Evolutionary conservation across 2,329 filamentous ascomycete genomes (phyloP), one percentile per base, ranked within the genome.

Genomic region (Aspergillus persii): DNA sequence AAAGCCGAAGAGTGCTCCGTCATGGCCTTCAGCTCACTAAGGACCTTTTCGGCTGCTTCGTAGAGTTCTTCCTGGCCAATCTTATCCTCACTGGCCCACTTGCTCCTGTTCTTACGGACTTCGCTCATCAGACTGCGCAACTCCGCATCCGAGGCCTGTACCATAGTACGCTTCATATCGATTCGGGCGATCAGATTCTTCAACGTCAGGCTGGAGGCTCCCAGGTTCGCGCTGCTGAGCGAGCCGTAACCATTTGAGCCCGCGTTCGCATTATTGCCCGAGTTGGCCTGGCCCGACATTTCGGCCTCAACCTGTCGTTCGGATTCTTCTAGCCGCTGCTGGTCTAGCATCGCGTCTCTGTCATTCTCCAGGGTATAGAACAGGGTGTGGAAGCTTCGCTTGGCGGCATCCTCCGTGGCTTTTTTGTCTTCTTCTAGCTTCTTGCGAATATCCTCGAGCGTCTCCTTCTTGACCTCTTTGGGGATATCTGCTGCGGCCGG

Each of bases 1-100:
- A 99, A 99, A 2, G 95, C 92, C n/a, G 91, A 92, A 1, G 95
- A 97, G 76, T 97, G 96, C 75, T 99, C 95, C 2, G 92, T 96
- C 80, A 96, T 93, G 39, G 95, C 95, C 76, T 98, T 98, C 57
- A 99, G 86, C 75, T 98, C 94, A 71, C 93, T 96, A 70, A 99
- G 83, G 54, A 99, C 95, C 79, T 98, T 98, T 75, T 99, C 95
- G 12, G 95, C 83, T 9, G 95, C 92, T 79, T 99, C 95, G 73
- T 99, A 99, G 5, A 99, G 83, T 76, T 99, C 95, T 76, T 99
- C 95, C 76, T 99, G 95, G 60, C 95, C 94, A 62, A 99, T 89
- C 67, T 96, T 95, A 68, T 99, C 95, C 76, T 98, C 95, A 74
- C 90, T 98, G 3, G 95, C 94, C 95, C 95, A 99, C 78, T 99